Evolutionary conservation across 306 rosid species (phyloP), one percentile per base, ranked within the genome.

Genomic region (Cotoneaster glaucophyllus): DNA sequence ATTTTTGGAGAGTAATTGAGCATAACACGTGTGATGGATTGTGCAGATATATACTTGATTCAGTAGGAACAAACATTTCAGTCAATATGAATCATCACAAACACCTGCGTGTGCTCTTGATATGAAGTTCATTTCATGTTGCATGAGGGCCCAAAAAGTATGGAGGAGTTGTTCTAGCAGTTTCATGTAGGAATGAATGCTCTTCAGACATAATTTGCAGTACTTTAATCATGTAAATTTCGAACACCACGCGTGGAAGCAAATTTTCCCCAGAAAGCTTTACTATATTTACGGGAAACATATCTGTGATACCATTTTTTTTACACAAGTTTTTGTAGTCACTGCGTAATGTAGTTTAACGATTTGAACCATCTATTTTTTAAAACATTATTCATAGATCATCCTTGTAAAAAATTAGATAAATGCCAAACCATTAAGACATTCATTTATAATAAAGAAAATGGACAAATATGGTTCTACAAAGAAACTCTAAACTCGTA

Each of bases 151-250:
- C 56, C 77, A 61, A 61, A 43, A 61, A 34, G 77, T 61, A 61
- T 34, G 68, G 63, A 48, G 39, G 24, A 61, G 25, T 56, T 56
- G 25, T 56, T 56, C 26, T 56, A 56, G 13, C 26, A 15, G 57
- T 18, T 73, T 61, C 69, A 24, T n/a, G 68, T 61, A 25, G 43
- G 64, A 39, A 57, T 58, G 45, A 53, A n/a, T 13, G 28, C 29
- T 39, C 28, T 59, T 61, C 77, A 41, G 77, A 73, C 64, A 43
- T 73, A 14, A 62, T 61, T 26, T 73, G n/a, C 69, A 59, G 77
- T 58, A 26, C 77, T 73, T 73, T 73, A 72, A 73, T 73, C 31
- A 73, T 43, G 67, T 26, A 18, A 26, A 18, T 73, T 73, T 73
- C 50, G 48, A 61, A 61, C 58, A 73, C 41, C 64, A 59, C 50